Evolutionary conservation across 805 yeast genomes (phyloP).

Genomic region (Lachancea nothofagi): DNA sequence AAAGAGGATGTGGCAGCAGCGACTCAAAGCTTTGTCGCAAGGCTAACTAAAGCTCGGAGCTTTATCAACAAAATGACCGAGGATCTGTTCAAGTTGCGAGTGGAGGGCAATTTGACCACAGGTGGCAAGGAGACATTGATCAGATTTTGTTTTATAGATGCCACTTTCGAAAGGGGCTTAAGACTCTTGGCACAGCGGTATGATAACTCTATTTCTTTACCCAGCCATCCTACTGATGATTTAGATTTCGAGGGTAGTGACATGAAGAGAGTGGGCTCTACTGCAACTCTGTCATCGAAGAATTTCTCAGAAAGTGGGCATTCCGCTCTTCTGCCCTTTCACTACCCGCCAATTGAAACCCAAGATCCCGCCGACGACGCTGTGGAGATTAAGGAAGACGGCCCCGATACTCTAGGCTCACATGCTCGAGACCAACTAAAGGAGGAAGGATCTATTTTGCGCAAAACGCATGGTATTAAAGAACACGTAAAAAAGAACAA

Average conservation of each 20-base stretch:
- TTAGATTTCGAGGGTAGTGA: neutral
- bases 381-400: slow-evolving; percentile 27
- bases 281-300: slow-evolving; percentile 21
- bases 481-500: slow-evolving; percentile 12
- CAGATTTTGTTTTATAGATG: slow-evolving; percentile 63
- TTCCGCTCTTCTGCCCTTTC: slow-evolving; percentile 36
- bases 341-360: slow-evolving; percentile 28
- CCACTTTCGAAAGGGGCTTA: slow-evolving; percentile 56
- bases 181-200: slow-evolving; percentile 31
- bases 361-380: slow-evolving; percentile 29
- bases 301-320: slow-evolving; percentile 30
- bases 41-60: slow-evolving; percentile 35
- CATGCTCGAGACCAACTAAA: slow-evolving; percentile 16
- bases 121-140: slow-evolving; percentile 79
- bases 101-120: slow-evolving; percentile 47
- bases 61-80: slow-evolving; percentile 45
- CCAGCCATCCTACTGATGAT: slow-evolving; percentile 2
- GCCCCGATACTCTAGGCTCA: slow-evolving; percentile 6
- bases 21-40: slow-evolving; percentile 33
- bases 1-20: slow-evolving; percentile 25
- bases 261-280: slow-evolving; percentile 1
- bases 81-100: slow-evolving; percentile 54
- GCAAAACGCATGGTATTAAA: slow-evolving; percentile 17
- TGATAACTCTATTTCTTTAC: neutral
- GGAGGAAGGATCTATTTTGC: slow-evolving; percentile 27